Conservation (phyloP, 2,329 filamentous ascomycete species). For the Ascochyta viciae-villosae region DNA sequence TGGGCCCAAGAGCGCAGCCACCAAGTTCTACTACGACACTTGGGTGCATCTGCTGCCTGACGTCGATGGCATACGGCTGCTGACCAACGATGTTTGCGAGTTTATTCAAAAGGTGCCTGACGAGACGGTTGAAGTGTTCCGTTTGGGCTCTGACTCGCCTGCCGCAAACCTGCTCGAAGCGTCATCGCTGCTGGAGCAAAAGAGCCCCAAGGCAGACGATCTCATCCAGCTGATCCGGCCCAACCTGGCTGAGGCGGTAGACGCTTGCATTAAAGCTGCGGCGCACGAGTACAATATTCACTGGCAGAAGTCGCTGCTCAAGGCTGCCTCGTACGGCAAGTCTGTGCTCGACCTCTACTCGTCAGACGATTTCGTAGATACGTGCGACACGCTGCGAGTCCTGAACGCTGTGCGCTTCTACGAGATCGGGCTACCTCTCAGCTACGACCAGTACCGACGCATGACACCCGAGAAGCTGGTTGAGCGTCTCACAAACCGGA, state of each 20-base stretch:
- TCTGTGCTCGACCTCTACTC: conserved; percentile 97
- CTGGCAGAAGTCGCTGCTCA: conserved; percentile 96
- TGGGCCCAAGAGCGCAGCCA: conserved; percentile 79
- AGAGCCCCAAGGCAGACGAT: conserved; percentile 96
- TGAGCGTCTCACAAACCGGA: conserved; percentile 81
- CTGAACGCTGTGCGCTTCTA: conserved; percentile 92
- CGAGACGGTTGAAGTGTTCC: conserved; percentile 87
- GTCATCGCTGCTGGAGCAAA: conserved; percentile 86
- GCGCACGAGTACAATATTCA: conserved; percentile 88
- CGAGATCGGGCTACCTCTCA: conserved; percentile 86
- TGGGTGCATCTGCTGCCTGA: conserved; percentile 89
- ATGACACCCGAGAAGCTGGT: conserved; percentile 91
- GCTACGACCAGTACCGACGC: conserved; percentile 91
- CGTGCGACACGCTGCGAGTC: conserved; percentile 92
- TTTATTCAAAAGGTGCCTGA: conserved; percentile 94
- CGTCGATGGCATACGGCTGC: conserved; percentile 84
- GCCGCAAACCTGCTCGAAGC: conserved; percentile 94
- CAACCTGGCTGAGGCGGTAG: conserved; percentile 89
- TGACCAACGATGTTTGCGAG: conserved; percentile 95
- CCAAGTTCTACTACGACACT: conserved; percentile 86
- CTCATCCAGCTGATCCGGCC: conserved; percentile 93
- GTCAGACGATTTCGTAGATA: conserved; percentile 98
- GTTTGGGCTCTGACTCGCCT: conserved; percentile 84
- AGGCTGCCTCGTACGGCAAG: conserved; percentile 96
- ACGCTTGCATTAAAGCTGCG: conserved; percentile 90